Evolutionary conservation across 2,329 filamentous ascomycete genomes (phyloP).

Genomic region (Diaporthe sp.): DNA sequence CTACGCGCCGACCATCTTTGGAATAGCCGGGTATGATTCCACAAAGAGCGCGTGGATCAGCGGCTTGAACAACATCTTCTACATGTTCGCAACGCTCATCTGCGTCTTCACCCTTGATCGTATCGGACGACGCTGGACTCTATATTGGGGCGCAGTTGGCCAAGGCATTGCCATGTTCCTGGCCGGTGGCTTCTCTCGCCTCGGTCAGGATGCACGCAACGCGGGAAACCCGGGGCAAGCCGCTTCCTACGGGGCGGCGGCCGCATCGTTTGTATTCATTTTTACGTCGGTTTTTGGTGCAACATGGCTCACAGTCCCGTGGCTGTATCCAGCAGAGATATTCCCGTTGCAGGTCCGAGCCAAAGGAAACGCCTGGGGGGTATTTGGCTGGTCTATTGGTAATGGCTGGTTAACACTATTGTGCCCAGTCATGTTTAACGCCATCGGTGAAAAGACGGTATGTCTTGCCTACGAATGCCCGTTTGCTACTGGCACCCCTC

Average conservation of each 20-base stretch:
- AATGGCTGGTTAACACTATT: slow-evolving; percentile 64
- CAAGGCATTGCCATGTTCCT: slow-evolving; percentile 78
- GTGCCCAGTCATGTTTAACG: slow-evolving; percentile 72
- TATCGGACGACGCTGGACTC: slow-evolving; percentile 77
- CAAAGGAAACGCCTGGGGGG: slow-evolving; percentile 82
- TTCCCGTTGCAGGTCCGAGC: slow-evolving; percentile 80
- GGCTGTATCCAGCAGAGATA: slow-evolving; percentile 80
- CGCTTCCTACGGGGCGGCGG: slow-evolving; percentile 71
- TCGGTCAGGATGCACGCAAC: slow-evolving; percentile 54
- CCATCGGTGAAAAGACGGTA: slow-evolving; percentile 75
- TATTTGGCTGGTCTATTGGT: slow-evolving; percentile 82
- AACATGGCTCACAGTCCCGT: slow-evolving; percentile 71
- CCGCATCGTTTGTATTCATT: slow-evolving; percentile 79
- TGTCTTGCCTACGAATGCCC: background rate
- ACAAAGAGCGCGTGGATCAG: slow-evolving; percentile 75
- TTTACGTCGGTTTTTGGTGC: slow-evolving; percentile 77
- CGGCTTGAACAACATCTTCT: slow-evolving; percentile 66
- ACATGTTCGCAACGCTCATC: slow-evolving; percentile 75
- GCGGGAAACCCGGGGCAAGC: slow-evolving; percentile 61
- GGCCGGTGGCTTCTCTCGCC: slow-evolving; percentile 72
- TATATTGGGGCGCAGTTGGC: slow-evolving; percentile 76
- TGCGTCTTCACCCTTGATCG: slow-evolving; percentile 79
- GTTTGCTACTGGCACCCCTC: no score
- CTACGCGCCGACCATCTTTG: slow-evolving; percentile 71
- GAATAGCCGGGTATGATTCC: slow-evolving; percentile 75